Evolutionary conservation across 768 basidiomycete genomes (phyloP), one percentile per base, ranked within the genome.

Genomic region (Clitopilus passeckerianus): DNA sequence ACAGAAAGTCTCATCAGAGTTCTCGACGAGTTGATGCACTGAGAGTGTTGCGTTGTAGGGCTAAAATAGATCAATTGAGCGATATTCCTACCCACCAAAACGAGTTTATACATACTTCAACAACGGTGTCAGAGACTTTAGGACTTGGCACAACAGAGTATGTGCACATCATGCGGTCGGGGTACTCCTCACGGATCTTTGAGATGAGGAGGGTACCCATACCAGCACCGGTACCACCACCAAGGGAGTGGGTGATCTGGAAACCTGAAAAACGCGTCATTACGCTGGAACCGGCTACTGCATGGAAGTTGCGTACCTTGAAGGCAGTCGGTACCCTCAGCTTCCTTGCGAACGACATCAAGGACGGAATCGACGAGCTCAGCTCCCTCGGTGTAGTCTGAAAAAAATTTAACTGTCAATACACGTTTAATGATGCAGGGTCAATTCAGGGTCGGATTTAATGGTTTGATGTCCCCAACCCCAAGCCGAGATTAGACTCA

Each of bases 1-100:
- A 76, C 96, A 98, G 91, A 98, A 98, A 16, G 97, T 98, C 78
- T 97, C 95, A 70, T 98, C 96, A 34, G 96, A 98, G 84, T 98
- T 98, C 78, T 98, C 97, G 56, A 98, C 97, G 44, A 98, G 87
- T 77, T 98, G 97, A 74, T 98, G 96, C 10, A 98, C 94, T 56
- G 94, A 97, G 57, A 98, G 90, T 4, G 95, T 97, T 34, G 96
- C 97, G 74, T 98, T 98, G 85, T 98, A 99, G 2, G 97, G 96
- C 90, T 91, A 65, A 6, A 1, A 41, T 57, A 41, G 54, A 15
- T 53, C n/a, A 58, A 44, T 37, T 24, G 58, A 16, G 53, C 30
- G 18, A 58, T 7, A 59, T 15, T 12, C 12, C 22, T 22, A 20
- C 0, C 2, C 33, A 59, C 35, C 3, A 30, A 20, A 58, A 27